Evolutionary conservation across 75 land plant genomes (phyloP).

Genomic region (Cupressus sempervirens): DNA sequence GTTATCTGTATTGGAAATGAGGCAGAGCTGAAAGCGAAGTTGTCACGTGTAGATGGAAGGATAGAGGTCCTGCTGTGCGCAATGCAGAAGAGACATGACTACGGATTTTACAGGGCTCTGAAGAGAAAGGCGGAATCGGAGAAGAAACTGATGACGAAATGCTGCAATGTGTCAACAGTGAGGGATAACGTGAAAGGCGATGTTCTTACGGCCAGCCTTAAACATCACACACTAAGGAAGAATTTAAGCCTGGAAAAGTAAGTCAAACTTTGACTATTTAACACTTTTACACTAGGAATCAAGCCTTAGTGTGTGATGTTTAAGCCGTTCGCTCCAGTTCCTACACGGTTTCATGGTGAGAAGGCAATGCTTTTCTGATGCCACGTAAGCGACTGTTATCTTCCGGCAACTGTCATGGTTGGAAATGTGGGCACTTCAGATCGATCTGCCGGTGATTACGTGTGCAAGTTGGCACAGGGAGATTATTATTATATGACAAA

Average conservation of each 20-base stretch:
- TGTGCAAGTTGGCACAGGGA: conserved; percentile 25
- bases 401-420: conserved; percentile 49
- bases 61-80: conserved; percentile 27
- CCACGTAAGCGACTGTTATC: conserved; percentile 39
- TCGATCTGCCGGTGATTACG: conserved; percentile 33
- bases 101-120: conserved; percentile 38
- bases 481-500: conserved; percentile 31
- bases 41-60: no score
- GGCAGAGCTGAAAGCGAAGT: no score
- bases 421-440: conserved; percentile 29
- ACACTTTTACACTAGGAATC: no score
- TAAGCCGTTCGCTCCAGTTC: no score
- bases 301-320: no score
- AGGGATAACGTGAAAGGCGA: neutral
- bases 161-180: conserved; percentile 25
- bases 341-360: no score
- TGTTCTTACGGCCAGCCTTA: no score
- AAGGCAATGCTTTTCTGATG: conserved; percentile 53
- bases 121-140: conserved; percentile 45
- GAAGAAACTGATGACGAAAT: conserved; percentile 54
- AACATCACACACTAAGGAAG: no score
- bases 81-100: conserved; percentile 23
- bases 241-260: no score
- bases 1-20: no score
- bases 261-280: no score